Base-by-base conservation (phyloP, 495 filamentous ascomycete genomes). In the Xylaria palmicola region DNA sequence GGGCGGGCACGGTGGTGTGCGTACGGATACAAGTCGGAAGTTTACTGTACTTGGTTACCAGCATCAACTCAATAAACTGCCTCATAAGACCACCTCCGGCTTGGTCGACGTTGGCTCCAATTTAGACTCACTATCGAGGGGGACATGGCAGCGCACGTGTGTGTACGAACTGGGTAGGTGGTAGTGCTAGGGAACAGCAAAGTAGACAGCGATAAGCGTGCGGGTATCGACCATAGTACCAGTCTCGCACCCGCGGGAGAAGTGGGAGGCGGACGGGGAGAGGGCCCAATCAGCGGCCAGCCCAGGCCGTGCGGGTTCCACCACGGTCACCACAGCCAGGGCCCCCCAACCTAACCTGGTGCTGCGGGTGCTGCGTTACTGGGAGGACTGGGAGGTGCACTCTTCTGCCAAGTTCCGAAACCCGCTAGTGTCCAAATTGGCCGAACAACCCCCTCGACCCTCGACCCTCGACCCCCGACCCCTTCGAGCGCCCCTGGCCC, bases 321-420 rank as follows among this genome's bases (percentile, higher is more conserved):
- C n/a, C n/a, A n/a, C n/a, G n/a, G n/a, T n/a, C n/a, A n/a, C n/a
- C n/a, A n/a, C n/a, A n/a, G n/a, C n/a, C n/a, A n/a, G n/a, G n/a
- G n/a, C n/a, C n/a, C n/a, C n/a, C n/a, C n/a, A n/a, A n/a, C n/a
- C n/a, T n/a, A n/a, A n/a, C n/a, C n/a, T n/a, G n/a, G n/a, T n/a
- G n/a, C n/a, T n/a, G n/a, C n/a, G n/a, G n/a, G n/a, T n/a, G n/a
- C n/a, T n/a, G n/a, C n/a, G n/a, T n/a, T n/a, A n/a, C n/a, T n/a
- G n/a, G n/a, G n/a, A n/a, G n/a, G n/a, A n/a, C n/a, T n/a, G n/a
- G n/a, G n/a, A n/a, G n/a, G n/a, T n/a, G n/a, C n/a, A n/a, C n/a
- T n/a, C n/a, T n/a, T n/a, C n/a, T 60, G 29, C 51, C 30, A 60
- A 70, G 57, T 61, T 70, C 68, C 68, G 68, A 70, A 70, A 70